Conservation (phyloP, 1,284 basidiomycete species). For the Abortiporus biennis region DNA sequence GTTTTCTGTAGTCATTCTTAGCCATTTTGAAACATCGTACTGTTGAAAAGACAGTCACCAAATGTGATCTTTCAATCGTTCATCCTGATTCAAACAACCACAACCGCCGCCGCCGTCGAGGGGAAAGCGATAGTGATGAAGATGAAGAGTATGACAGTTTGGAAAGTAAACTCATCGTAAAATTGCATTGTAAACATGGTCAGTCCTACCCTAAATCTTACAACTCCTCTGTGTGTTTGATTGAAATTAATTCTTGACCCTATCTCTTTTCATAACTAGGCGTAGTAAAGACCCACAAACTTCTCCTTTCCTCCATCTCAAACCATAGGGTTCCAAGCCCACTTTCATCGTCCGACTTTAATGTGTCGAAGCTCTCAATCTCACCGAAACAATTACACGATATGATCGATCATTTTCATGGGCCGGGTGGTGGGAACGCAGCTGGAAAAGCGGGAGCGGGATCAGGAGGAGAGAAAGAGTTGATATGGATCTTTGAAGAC, state of each 20-base stretch:
- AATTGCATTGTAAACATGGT: constrained; percentile 79
- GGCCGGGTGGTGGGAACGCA: no score
- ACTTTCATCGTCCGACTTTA: no score
- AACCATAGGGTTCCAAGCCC: constrained; percentile 57
- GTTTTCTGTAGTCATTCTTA: constrained; percentile 52
- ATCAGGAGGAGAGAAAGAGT: constrained; percentile 53
- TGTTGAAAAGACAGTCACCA: constrained; percentile 68
- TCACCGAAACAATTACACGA: constrained; percentile 65
- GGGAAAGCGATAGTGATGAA: constrained; percentile 17
- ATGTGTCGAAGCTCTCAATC: constrained; percentile 58
- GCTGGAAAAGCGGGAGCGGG: no score
- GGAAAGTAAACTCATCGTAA: constrained; percentile 65
- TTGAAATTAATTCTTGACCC: no score
- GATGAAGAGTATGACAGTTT: constrained; percentile 54
- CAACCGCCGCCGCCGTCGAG: constrained; percentile 13
- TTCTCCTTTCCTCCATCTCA: constrained; percentile 52
- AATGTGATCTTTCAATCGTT: constrained; percentile 64
- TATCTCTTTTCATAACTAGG: constrained; percentile 33
- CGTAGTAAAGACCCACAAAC: constrained; percentile 72
- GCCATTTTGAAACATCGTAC: constrained; percentile 68
- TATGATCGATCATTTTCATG: constrained; percentile 80
- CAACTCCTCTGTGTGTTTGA: constrained; percentile 5
- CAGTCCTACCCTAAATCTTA: no score
- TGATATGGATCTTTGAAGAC: constrained; percentile 69
- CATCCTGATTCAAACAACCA: constrained; percentile 38